Percentiles rank a stretch among this genome's conserved stretches.
phyloP scores from a whole-genome alignment of 257 asterid species.

The Solanum pennellii region DNA sequence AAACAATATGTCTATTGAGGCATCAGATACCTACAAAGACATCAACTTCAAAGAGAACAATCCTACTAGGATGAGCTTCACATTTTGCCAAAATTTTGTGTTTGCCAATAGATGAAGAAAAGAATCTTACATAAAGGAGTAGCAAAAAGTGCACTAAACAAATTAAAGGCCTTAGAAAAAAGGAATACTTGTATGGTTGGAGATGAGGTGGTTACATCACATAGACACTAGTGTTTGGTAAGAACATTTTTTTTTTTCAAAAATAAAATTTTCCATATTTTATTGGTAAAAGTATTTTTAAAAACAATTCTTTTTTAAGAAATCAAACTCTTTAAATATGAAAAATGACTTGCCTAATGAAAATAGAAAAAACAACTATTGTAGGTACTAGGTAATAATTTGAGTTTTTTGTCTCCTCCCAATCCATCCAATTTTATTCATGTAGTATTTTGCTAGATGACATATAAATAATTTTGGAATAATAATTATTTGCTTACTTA shows the following conservation, averaged over 20 bases:
- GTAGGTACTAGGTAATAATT: too few species aligned
- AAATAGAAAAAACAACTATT: too few species aligned
- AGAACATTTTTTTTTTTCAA: too few species aligned
- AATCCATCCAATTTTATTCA: neutral
- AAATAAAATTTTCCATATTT: too few species aligned
- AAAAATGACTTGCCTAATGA: neutral
- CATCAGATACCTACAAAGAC: conserved; percentile 6
- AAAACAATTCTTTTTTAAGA: too few species aligned
- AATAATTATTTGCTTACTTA: neutral
- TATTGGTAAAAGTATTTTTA: neutral
- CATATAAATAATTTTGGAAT: too few species aligned
- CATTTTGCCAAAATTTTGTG: neutral
- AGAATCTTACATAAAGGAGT: neutral
- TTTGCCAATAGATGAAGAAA: neutral
- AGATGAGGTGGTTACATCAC: neutral
- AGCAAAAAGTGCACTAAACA: neutral
- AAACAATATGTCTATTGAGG: neutral
- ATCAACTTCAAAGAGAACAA: neutral
- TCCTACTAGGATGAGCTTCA: conserved; percentile 1
- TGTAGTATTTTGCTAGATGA: neutral
- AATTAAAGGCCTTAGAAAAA: neutral
- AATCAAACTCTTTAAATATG: too few species aligned
- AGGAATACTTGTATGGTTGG: conserved; percentile 5
- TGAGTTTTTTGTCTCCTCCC: neutral
- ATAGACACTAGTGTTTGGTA: neutral